Conservation (phyloP, 257 asterid species). For the Haberlea rhodopensis region DNA sequence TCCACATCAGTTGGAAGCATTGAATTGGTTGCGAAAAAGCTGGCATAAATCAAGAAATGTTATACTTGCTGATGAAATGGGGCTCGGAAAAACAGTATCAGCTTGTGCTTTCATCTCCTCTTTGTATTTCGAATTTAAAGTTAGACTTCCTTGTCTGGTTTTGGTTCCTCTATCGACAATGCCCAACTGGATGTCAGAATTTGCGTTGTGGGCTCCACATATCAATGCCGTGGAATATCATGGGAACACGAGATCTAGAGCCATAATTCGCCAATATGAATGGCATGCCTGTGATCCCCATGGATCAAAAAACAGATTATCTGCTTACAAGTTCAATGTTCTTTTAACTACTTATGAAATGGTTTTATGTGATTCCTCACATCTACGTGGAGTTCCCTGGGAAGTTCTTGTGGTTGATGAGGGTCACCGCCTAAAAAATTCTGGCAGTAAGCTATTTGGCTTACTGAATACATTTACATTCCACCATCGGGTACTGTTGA, state of each 20-base stretch:
- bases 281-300: constrained; percentile 69
- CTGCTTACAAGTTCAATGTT: constrained; percentile 80
- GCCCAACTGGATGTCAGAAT: constrained; percentile 99
- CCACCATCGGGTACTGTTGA: constrained; percentile 88
- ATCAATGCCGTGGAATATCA: constrained; percentile 96
- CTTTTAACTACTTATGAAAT: constrained; percentile 93
- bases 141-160: constrained; percentile 79
- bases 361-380: constrained; percentile 83
- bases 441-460: constrained; percentile 84
- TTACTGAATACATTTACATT: constrained; percentile 83
- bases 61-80: constrained; percentile 99
- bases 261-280: constrained; percentile 84
- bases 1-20: constrained; percentile 97
- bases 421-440: constrained; percentile 94
- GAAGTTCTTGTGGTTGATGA: constrained; percentile 99
- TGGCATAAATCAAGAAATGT: constrained; percentile 92
- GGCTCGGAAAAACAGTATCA: constrained; percentile 95
- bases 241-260: constrained; percentile 78
- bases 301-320: constrained; percentile 45
- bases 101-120: constrained; percentile 93
- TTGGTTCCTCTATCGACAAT: constrained; percentile 97
- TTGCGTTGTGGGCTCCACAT: constrained; percentile 89
- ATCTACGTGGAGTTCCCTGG: constrained; percentile 93
- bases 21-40: constrained; percentile 96
- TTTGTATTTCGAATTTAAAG: constrained; percentile 74